These are phyloP conservation scores for Symmetrospora coprosmae DNA, from an alignment of 768 basidiomycete species.

Conservation along the genomic window DNA sequence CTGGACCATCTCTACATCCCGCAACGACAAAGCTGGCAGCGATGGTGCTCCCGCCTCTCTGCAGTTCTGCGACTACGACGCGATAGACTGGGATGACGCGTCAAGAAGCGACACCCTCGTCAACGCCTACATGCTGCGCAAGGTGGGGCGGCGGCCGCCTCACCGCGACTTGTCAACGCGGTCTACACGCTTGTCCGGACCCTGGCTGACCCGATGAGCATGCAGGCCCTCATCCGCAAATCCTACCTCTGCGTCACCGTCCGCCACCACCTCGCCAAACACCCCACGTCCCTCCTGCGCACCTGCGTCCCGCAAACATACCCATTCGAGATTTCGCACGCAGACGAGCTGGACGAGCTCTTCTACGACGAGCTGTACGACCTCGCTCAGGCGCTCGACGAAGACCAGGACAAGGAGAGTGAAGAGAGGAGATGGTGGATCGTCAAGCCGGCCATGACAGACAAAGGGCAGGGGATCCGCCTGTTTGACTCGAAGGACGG, in stretches of 20 bases:
- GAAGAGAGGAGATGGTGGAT: conserved; percentile 60
- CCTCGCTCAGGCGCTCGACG: conserved; percentile 51
- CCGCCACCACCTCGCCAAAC: conserved; percentile 57
- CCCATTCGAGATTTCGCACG: conserved; percentile 70
- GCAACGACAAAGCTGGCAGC: not conserved
- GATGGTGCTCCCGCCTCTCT: not conserved
- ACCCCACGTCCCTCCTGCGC: conserved; percentile 47
- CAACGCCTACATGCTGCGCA: conserved; percentile 24
- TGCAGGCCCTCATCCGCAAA: conserved; percentile 74
- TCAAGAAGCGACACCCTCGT: not conserved
- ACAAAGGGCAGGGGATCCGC: conserved; percentile 85
- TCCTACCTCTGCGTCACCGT: conserved; percentile 71
- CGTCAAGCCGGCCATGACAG: conserved; percentile 92
- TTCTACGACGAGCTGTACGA: conserved; percentile 89
- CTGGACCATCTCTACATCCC: conserved; percentile 3
- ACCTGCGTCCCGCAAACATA: conserved; percentile 57
- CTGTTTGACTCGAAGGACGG: conserved; percentile 65
- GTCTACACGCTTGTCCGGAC: not conserved
- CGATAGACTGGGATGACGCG: conserved; percentile 10
- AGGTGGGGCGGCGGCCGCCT: conserved; percentile 4
- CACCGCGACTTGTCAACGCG: not conserved
- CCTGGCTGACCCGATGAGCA: not conserved
- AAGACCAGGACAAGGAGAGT: conserved; percentile 32
- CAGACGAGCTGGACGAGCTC: conserved; percentile 87
- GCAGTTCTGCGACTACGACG: conserved; percentile 26